Evolutionary conservation across 805 yeast genomes (phyloP), one percentile per base, ranked within the genome.

Genomic region (Saccharomyces paradoxus): DNA sequence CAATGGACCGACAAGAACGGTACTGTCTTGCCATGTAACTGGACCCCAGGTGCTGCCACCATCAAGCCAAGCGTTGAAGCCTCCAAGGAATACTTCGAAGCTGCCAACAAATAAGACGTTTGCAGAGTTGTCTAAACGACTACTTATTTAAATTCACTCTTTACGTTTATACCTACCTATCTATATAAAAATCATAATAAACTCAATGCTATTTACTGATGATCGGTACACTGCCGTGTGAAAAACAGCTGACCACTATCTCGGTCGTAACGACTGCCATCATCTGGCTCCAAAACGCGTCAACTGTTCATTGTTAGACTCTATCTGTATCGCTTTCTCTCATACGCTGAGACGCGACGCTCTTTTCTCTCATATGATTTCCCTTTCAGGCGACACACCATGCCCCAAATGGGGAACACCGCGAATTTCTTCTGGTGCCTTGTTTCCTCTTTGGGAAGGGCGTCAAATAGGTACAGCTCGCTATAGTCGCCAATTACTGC

Each of bases 1-100:
- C 96, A 92, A 81, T 94, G 96, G 91, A 88, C 96, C 69, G 98
- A 91, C 77, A 87, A 89, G 81, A 81, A 94, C 84, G 99, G 99
- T 79, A 97, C 95, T 80, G 99, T 92, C 64, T 91, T 97, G 81
- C 99, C 99, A 70, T 97, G 98, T 74, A 94, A 92, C 95, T 92
- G 99, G 99, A 82, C 85, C 56, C 86, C 88, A 75, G 99, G 99
- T 79, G 74, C 88, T 59, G 96, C 88, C 72, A 87, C 96, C 75
- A 89, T 90, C 78, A 86, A 85, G 75, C 89, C 91, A 71, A 86
- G 81, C 65, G 89, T 87, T 64, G 81, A 74, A 50, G 84, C 79
- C 66, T 85, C 94, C 69, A 85, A 85, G 82, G 85, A 81, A 71
- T 89, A 86, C 84, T 88, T 89, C 76, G 71, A 74, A 63, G 78